phyloP scores from a whole-genome alignment of 1,284 basidiomycete genomes.

The Marasmius sp. region DNA sequence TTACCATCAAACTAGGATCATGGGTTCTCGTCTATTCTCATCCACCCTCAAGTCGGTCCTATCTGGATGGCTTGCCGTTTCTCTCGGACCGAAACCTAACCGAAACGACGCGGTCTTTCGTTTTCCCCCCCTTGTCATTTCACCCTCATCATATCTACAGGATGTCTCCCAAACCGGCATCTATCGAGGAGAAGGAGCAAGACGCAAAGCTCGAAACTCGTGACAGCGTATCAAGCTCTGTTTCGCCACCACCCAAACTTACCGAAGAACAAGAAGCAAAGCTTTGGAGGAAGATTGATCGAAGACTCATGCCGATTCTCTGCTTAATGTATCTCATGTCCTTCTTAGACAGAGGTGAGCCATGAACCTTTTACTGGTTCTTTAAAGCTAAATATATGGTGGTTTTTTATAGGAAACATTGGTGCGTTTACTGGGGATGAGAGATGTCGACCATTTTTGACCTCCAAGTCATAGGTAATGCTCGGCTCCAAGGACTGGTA shows the following conservation, averaged over 20 bases:
- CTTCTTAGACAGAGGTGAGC: slow-evolving; percentile 62
- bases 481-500: slow-evolving; percentile 59
- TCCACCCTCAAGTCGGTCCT: too few relatives aligned
- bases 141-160: not conserved
- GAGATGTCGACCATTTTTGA: not conserved
- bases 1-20: too few relatives aligned
- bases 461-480: slow-evolving; percentile 47
- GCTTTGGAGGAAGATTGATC: slow-evolving; percentile 66
- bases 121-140: too few relatives aligned
- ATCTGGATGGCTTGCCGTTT: too few relatives aligned
- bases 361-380: too few relatives aligned
- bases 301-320: slow-evolving; percentile 63
- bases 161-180: not conserved
- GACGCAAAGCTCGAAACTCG: not conserved
- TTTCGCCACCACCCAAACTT: slow-evolving; percentile 47
- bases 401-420: slow-evolving; percentile 46
- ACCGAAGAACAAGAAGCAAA: slow-evolving; percentile 53
- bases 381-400: not conserved
- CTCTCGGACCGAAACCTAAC: too few relatives aligned
- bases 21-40: too few relatives aligned
- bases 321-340: slow-evolving; percentile 64
- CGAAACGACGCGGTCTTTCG: too few relatives aligned
- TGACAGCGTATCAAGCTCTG: slow-evolving; percentile 5
- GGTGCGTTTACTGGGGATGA: slow-evolving; percentile 28
- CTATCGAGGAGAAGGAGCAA: not conserved